Conservation (phyloP, 208 protist genomes). For the Leishmania tarentolae region DNA sequence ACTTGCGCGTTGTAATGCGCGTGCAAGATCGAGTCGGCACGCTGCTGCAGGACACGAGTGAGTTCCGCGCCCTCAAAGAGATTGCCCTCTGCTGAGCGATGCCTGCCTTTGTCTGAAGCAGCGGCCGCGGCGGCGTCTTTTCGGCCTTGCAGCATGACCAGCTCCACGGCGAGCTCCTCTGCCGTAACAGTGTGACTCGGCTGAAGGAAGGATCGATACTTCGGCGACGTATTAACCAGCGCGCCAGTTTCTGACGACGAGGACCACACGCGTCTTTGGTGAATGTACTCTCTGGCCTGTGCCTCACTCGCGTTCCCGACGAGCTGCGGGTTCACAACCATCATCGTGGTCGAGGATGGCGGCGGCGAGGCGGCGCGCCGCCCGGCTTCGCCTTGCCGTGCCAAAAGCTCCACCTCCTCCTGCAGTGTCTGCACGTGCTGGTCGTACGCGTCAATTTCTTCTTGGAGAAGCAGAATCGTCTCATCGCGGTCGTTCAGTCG, state of each 20-base stretch:
- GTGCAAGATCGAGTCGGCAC: conserved; percentile 18
- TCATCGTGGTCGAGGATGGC: conserved; percentile 7
- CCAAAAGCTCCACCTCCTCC: conserved; percentile 45
- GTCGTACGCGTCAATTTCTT: conserved; percentile 89
- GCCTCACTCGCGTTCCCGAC: conserved; percentile 30
- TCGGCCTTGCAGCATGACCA: conserved; percentile 47
- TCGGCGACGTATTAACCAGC: conserved; percentile 5
- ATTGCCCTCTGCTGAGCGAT: background rate
- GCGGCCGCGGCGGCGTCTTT: background rate
- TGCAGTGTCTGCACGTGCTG: conserved; percentile 77
- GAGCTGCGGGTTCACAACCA: conserved; percentile 20
- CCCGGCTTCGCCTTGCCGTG: conserved; percentile 14
- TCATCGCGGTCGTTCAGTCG: conserved; percentile 94
- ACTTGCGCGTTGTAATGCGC: conserved; percentile 25
- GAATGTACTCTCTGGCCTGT: conserved; percentile 54
- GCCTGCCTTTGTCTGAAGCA: background rate
- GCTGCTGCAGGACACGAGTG: conserved; percentile 11
- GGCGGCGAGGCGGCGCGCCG: background rate
- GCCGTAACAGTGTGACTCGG: conserved; percentile 36
- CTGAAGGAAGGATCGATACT: conserved; percentile 53
- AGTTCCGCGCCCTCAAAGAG: conserved; percentile 16
- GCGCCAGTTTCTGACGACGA: background rate
- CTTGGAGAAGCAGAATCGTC: conserved; percentile 85
- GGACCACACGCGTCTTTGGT: conserved; percentile 26
- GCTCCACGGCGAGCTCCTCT: conserved; percentile 71